Percentiles rank a stretch among this genome's conserved stretches.
Conservation (phyloP, 1,139 yeast species). For the Hansenula sp. region DNA sequence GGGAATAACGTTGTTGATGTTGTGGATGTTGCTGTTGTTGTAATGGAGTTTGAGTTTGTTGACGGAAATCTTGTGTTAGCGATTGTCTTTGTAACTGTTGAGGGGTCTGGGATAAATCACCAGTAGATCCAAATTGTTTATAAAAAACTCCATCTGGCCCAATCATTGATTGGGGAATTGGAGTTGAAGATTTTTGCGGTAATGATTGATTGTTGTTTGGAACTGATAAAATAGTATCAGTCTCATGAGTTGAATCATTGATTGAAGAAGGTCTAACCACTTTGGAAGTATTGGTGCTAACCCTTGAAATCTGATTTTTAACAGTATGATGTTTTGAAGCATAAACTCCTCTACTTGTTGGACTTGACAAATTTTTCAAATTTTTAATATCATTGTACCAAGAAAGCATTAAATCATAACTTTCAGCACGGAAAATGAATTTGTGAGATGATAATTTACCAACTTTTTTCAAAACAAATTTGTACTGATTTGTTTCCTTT, state of each 20-base stretch:
- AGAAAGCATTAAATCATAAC: conserved; percentile 69
- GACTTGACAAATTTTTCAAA: conserved; percentile 56
- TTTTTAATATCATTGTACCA: conserved; percentile 81
- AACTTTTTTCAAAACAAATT: conserved; percentile 75
- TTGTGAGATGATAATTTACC: conserved; percentile 77
- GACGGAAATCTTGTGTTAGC: conserved; percentile 12
- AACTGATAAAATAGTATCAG: conserved; percentile 23
- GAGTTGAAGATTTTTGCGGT: conserved; percentile 16
- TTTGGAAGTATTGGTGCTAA: conserved; percentile 17
- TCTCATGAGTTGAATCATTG: conserved; percentile 19
- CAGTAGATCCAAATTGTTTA: conserved; percentile 12
- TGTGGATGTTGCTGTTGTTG: conserved; percentile 6
- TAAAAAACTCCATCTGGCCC: conserved; percentile 20
- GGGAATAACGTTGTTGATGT: conserved; percentile 9
- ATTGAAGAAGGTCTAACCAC: conserved; percentile 13
- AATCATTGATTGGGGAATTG: conserved; percentile 17
- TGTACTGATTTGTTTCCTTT: conserved; percentile 62
- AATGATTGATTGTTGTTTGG: conserved; percentile 21
- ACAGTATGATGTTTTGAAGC: conserved; percentile 28
- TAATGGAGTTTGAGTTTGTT: conserved; percentile 8
- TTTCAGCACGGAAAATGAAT: conserved; percentile 88
- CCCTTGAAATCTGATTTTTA: conserved; percentile 19
- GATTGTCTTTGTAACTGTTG: conserved; percentile 12
- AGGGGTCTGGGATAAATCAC: conserved; percentile 9
- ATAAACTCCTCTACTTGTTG: conserved; percentile 43